Base-by-base conservation (phyloP, 352 stramenopile species). In the Globisporangium cystogenes region DNA sequence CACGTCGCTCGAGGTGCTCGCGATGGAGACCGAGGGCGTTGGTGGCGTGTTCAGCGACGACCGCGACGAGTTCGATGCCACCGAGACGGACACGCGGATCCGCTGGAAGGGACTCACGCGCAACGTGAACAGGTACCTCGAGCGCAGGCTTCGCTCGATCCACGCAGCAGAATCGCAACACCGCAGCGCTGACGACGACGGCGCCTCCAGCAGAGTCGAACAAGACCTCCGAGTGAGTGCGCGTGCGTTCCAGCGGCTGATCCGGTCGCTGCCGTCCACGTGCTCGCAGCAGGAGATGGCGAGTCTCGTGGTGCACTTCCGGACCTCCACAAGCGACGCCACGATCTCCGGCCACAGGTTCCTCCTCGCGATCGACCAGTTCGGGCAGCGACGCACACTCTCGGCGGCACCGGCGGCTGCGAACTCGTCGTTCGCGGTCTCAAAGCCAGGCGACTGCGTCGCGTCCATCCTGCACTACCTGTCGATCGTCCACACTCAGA, bases 381-480 rank as follows among this genome's bases (percentile, higher is more conserved):
- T 77, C 37, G 65, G 67, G 15, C 52, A 55, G 24, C 71, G 53
- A 11, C 53, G 69, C 27, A 64, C 67, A 18, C 61, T 76, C 0
- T 67, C 67, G 11, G 41, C 35, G 23, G 51, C 60, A 3, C 42
- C 51, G 1, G 15, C 14, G 18, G 27, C 41, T 4, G 18, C 54
- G 16, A 60, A 55, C 46, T 50, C 51, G 27, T 64, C 57, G 20
- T 59, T 50, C 24, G 36, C 57, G 16, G 54, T 74, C 0, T 52
- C 49, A 2, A 82, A 81, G n/a, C 57, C 60, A 18, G 58, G 53
- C 8, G 64, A 73, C 23, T 57, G 53, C 7, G 62, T 75, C 10
- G 60, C 66, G 0, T 64, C 63, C 3, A 69, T 88, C 52, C 55
- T 87, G 21, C 69, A 81, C 45, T 87, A 83, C 58, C 61, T 87